A percentile compares a stretch with the other conserved stretches of the same genome.
phyloP scores from a whole-genome alignment of 192 early-diverging fungal species.

The Podochytrium sp. region DNA sequence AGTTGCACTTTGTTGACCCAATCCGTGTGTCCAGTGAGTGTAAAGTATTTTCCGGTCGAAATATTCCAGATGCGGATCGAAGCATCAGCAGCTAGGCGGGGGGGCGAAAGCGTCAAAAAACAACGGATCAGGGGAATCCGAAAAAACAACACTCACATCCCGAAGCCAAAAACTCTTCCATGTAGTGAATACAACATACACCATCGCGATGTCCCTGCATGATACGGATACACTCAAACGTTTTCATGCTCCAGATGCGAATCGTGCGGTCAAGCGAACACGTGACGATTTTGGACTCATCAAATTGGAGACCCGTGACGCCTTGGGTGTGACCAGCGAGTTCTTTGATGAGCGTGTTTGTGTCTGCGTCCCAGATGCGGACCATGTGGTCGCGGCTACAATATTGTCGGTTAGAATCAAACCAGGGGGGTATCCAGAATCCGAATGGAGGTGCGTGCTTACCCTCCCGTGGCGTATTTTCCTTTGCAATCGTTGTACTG shows the following conservation, averaged over 20 bases:
- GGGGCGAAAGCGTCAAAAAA: not conserved
- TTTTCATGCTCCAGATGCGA: conserved; percentile 88
- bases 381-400: conserved; percentile 77
- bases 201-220: conserved; percentile 79
- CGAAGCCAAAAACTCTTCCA: conserved; percentile 76
- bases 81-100: conserved; percentile 61
- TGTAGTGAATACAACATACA: conserved; percentile 83
- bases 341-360: conserved; percentile 75
- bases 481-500: conserved; percentile 79
- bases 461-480: conserved; percentile 82
- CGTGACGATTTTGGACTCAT: conserved; percentile 90
- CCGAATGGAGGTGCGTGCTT: too few relatives aligned
- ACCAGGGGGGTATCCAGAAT: too few relatives aligned
- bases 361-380: conserved; percentile 87
- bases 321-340: conserved; percentile 85
- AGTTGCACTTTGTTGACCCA: conserved; percentile 92
- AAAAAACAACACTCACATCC: conserved; percentile 54
- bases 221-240: conserved; percentile 84
- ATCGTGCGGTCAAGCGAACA: conserved; percentile 92
- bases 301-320: conserved; percentile 90
- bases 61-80: conserved; percentile 90
- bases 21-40: conserved; percentile 83
- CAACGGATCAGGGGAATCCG: conserved; percentile 9
- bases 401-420: not conserved
- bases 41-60: conserved; percentile 64